Base-by-base conservation (phyloP, 1,284 basidiomycete species). In the Cronartium ribicola region DNA sequence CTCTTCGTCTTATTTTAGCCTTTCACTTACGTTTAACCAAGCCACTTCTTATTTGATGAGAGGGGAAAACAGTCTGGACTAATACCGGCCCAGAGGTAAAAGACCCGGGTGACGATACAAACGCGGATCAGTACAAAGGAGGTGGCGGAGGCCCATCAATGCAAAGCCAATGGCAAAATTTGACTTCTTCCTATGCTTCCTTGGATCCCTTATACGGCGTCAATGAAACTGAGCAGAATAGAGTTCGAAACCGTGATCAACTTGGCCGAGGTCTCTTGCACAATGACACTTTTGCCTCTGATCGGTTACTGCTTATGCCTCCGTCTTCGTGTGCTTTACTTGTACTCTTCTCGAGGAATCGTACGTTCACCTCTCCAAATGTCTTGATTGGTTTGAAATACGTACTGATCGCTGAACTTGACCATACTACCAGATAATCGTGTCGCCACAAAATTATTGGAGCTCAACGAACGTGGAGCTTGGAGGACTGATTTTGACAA, bases 401-500 rank as follows among this genome's bases (percentile, higher is more conserved):
- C 11, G 6, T 36, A 2, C 3, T 48, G 46, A 48, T 62, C 29
- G 4, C 39, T 62, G 60, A 62, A n/a, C 29, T 29, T 29, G 29
- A 29, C 29, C 29, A 62, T 17, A 36, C 17, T 5, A 68, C 37
- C 55, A 73, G 71, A 73, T 51, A 73, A 73, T 44, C 64, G 71
- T 22, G 39, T 73, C 44, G 71, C 71, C 10, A 13, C 44, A 37
- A 73, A 61, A 44, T 22, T 73, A 17, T 22, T 73, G 37, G 22
- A 66, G 36, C 44, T 73, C 5, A 73, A 73, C 39, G 71, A 73
- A 57, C 63, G 65, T 22, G 43, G 43, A 46, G 60, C 40, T 37
- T 73, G 71, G 71, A 46, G 44, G 29, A 41, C 63, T 20, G 51
- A 66, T 48, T 22, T 60, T 10, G 44, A 43, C n/a, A 2, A 87